Conservation (phyloP, 116 monocot species). For the Dioscorea cayenensis region DNA sequence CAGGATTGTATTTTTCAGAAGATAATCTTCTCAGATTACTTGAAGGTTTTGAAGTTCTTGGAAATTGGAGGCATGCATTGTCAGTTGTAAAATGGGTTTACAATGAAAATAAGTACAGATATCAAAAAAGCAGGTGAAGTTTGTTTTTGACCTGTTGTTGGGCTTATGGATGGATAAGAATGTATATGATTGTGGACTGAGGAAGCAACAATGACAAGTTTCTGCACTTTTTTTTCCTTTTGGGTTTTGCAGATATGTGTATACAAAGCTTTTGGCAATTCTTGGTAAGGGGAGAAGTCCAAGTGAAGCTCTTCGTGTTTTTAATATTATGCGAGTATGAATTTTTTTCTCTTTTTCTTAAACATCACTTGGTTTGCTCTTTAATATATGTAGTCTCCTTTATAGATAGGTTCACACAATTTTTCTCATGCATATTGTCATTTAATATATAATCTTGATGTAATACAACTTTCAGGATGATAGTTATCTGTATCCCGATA, state of each 20-base stretch:
- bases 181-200: no score
- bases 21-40: slow-evolving; percentile 56
- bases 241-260: slow-evolving; percentile 63
- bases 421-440: not conserved
- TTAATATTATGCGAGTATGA: slow-evolving; percentile 64
- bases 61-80: slow-evolving; percentile 82
- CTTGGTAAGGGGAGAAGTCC: slow-evolving; percentile 83
- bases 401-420: not conserved
- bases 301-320: slow-evolving; percentile 74
- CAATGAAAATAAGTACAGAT: slow-evolving; percentile 53
- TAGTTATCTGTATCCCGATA: slow-evolving; percentile 91
- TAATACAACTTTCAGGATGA: slow-evolving; percentile 49
- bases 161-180: no score
- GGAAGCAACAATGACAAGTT: no score
- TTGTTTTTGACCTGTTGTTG: not conserved
- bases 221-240: not conserved
- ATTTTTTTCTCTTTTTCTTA: slow-evolving; percentile 1
- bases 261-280: slow-evolving; percentile 86
- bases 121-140: slow-evolving; percentile 74
- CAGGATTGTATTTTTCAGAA: slow-evolving; percentile 64
- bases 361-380: not conserved
- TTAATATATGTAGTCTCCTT: no score
- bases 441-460: not conserved
- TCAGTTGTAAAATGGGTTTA: slow-evolving; percentile 89
- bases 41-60: slow-evolving; percentile 40